phyloP scores from a whole-genome alignment of 352 stramenopile species.

The Saprolegnia parasitica region DNA sequence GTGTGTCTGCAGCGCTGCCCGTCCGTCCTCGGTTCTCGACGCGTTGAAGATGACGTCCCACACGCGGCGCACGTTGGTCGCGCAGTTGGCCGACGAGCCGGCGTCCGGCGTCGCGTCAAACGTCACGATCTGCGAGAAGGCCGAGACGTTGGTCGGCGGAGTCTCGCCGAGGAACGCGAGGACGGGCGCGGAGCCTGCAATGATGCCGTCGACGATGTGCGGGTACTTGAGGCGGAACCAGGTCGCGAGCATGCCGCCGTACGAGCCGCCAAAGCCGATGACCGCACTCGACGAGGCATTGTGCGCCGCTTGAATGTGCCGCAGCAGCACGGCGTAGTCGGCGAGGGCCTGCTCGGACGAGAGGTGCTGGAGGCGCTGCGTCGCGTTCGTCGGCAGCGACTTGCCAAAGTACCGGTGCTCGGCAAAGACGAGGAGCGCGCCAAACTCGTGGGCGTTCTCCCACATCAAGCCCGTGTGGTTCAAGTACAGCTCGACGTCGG shows the following conservation, averaged over 20 bases:
- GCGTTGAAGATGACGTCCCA: constrained; percentile 60
- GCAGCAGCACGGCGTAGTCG: constrained; percentile 61
- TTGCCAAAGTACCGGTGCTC: constrained; percentile 78
- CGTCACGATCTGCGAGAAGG: constrained; percentile 42
- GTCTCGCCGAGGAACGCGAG: constrained; percentile 49
- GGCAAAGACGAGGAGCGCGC: constrained; percentile 63
- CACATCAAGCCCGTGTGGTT: constrained; percentile 72
- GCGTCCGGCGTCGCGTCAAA: constrained; percentile 64
- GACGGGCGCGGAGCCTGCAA: constrained; percentile 61
- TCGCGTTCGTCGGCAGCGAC: constrained; percentile 40
- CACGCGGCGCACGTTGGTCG: constrained; percentile 66
- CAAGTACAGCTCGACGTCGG: constrained; percentile 56
- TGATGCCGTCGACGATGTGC: constrained; percentile 56
- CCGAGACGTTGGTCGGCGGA: constrained; percentile 39
- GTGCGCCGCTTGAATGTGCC: constrained; percentile 41
- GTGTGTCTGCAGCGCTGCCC: constrained; percentile 36
- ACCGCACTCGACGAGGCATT: constrained; percentile 40
- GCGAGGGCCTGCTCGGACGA: constrained; percentile 46
- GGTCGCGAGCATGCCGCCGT: constrained; percentile 69
- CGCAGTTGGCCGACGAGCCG: constrained; percentile 61
- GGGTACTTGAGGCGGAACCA: constrained; percentile 77
- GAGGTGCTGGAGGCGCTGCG: constrained; percentile 22
- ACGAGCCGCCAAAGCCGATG: constrained; percentile 70
- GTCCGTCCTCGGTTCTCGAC: constrained; percentile 42
- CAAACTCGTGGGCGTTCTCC: constrained; percentile 59